Evolutionary conservation across 768 basidiomycete genomes (phyloP).

Genomic region (Scleroderma citrinum): DNA sequence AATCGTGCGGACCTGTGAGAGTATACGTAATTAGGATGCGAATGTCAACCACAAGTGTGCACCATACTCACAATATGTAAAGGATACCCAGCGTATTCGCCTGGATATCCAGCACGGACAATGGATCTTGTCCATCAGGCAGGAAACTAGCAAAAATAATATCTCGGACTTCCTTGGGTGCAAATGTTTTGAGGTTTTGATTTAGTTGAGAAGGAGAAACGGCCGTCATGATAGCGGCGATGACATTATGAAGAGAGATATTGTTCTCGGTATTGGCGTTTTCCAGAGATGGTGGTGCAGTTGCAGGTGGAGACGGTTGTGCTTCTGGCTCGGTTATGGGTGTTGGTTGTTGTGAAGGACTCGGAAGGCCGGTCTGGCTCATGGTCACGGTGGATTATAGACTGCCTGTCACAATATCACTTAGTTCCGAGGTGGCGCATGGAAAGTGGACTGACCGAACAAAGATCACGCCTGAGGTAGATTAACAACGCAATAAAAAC

Average conservation of each 20-base stretch:
- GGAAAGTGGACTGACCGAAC: too few relatives aligned
- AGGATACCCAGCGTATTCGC: slow-evolving; percentile 60
- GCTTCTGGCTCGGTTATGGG: slow-evolving; percentile 11
- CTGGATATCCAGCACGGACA: slow-evolving; percentile 49
- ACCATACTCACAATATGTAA: slow-evolving; percentile 60
- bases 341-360: slow-evolving; percentile 15
- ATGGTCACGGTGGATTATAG: slow-evolving; percentile 5
- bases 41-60: not conserved
- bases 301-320: slow-evolving; percentile 7
- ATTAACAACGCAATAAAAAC: too few relatives aligned
- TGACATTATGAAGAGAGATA: slow-evolving; percentile 34
- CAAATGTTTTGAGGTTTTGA: slow-evolving; percentile 38
- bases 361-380: slow-evolving; percentile 22
- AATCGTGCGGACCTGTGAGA: slow-evolving; percentile 54
- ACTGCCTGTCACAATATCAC: too few relatives aligned
- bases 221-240: slow-evolving; percentile 42
- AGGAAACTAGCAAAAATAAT: slow-evolving; percentile 48
- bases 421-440: too few relatives aligned
- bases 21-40: not conserved
- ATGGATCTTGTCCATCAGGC: slow-evolving; percentile 61
- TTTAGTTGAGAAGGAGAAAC: slow-evolving; percentile 34
- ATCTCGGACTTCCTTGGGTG: slow-evolving; percentile 56
- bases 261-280: slow-evolving; percentile 2
- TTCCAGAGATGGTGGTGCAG: slow-evolving; percentile 1
- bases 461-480: too few relatives aligned